Base-by-base conservation (phyloP, 2,329 filamentous ascomycete species). In the Bipolaris cookei region DNA sequence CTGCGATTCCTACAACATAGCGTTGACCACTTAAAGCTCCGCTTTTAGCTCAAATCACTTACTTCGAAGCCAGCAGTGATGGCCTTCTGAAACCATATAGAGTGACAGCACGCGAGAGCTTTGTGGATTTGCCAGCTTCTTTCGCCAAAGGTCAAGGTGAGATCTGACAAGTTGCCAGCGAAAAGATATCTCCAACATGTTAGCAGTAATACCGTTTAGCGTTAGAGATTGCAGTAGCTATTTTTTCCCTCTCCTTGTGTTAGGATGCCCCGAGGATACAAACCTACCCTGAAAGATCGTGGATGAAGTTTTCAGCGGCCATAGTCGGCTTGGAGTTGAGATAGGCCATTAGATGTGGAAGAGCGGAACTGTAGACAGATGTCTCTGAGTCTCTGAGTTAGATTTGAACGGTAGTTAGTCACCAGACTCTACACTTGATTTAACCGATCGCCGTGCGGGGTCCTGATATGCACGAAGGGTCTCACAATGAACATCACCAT, bases 51-150 rank as follows among this genome's bases (percentile, higher is more conserved):
- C 37, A 48, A 44, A 44, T 7, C 10, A 50, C 59, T 60, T 59
- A 59, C 61, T 47, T 63, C 30, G 28, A 67, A 58, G 16, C 61
- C 61, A 45, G 37, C 42, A 37, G 44, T 67, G 41, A 66, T 34
- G 46, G 59, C 61, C 50, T 62, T 65, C 32, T 58, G 59, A 45
- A 68, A 68, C 65, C 63, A 68, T 56, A 51, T 60, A 20, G 63
- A 68, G 48, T 68, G 63, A 49, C 57, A 62, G 56, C 54, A 57
- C 48, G 58, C 50, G 25, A 68, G 51, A 45, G 58, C 59, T 62
- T 62, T 68, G 54, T 68, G 61, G 47, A 61, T 64, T 45, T 63
- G 45, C 65, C 65, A 64, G 47, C 37, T 64, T 61, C 58, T 64
- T 18, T 61, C 58, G 35, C 57, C 57, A 51, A 64, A 66, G 41